Base-by-base conservation (phyloP, 352 stramenopile species). In the Aphanomyces astaci region DNA sequence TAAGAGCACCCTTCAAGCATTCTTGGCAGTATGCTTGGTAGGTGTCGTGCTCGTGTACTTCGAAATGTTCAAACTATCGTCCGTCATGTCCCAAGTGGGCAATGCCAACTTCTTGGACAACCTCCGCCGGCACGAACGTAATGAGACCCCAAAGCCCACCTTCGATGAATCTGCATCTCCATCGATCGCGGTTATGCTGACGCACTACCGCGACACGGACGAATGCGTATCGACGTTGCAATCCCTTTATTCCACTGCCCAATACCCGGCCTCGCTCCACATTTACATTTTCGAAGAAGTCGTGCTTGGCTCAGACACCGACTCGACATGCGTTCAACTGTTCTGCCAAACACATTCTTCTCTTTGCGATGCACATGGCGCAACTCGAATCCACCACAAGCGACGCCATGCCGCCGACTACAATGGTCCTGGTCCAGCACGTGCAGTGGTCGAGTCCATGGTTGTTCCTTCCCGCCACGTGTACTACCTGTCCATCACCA, bases 401-500 rank as follows among this genome's bases (percentile, higher is more conserved):
- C 77, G 70, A 46, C 79, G 86, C 59, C 81, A 94, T 53, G 76
- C 80, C 3, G 87, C 80, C 0, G 79, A 83, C 7, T 72, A 84
- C 17, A 51, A 74, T n/a, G 86, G 86, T 10, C 32, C 36, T 15
- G 83, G 81, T 5, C 79, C 89, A n/a, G 79, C 78, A 2, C 76
- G 71, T 27, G 74, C 83, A 43, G 5, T 93, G 11, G 80, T 81
- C 0, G 86, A 94, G 63, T 74, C 74, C 28, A 83, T 92, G 79
- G 75, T 94, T 24, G 28, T 46, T 4, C 64, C 40, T 19, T 54
- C 77, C 2, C 40, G 67, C 65, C 65, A 63, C 43, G 72, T 88
- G 24, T 95, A 92, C 65, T 93, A 93, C 63, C 68, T 94, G 19
- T 91, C 85, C 0, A 73, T 92, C 13, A 83, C 92, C 52, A 59